These are phyloP conservation scores for Saururus chinensis DNA, from an alignment of 164 flowering plant species.

Conservation along the genomic window DNA sequence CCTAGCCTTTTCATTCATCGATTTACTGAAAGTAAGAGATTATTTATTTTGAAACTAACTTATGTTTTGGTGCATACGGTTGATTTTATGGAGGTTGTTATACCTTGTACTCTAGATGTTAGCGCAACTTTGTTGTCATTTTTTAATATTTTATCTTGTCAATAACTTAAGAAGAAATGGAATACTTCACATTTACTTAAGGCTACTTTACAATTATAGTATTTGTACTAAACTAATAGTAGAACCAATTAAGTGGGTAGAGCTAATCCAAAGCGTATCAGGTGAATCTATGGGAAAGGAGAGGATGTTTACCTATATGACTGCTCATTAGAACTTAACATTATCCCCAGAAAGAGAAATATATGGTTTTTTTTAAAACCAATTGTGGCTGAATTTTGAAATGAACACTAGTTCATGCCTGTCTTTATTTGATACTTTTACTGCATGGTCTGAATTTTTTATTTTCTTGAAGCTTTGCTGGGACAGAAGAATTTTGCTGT, in stretches of 20 bases:
- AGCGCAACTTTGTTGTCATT: background rate
- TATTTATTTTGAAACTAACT: no score
- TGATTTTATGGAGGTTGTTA: no score
- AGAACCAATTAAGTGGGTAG: background rate
- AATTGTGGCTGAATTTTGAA: background rate
- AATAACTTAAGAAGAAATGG: no score
- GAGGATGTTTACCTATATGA: background rate
- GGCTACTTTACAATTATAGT: no score
- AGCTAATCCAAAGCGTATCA: no score
- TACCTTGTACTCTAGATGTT: no score
- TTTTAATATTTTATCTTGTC: no score
- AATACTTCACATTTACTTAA: no score
- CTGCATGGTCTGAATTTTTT: background rate
- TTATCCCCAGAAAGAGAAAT: background rate
- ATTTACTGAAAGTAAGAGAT: conserved; percentile 48
- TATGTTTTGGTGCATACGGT: no score
- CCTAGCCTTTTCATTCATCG: conserved; percentile 79
- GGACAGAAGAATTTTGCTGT: conserved; percentile 29
- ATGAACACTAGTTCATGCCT: background rate
- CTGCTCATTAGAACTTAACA: background rate
- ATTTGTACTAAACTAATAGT: no score
- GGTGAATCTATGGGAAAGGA: background rate
- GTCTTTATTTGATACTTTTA: background rate
- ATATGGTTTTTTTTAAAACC: no score
- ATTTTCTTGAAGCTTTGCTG: conserved; percentile 30